Base-by-base conservation (phyloP, 768 basidiomycete genomes). In the Boletus pseudo-olivaceus region DNA sequence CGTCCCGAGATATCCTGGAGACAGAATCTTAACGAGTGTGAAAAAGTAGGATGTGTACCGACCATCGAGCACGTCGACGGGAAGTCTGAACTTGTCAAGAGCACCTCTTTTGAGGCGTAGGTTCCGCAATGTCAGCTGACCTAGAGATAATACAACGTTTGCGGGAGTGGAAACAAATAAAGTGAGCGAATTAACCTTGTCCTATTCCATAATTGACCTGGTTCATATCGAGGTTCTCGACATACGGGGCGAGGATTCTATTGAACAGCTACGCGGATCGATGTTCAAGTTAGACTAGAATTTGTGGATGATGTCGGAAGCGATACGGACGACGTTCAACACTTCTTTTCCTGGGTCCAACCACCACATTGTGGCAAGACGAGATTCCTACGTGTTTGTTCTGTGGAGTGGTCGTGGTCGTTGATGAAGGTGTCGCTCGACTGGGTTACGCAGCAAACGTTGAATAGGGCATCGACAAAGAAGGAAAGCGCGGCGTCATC, bases 21-120 rank as follows among this genome's bases (percentile, higher is more conserved):
- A 43, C 1, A 59, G 29, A 53, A n/a, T 17, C 0, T 55, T 5
- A 52, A 12, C 15, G 15, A 20, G 19, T 11, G 17, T 26, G 37
- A 20, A 9, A 40, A 7, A 51, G 11, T 0, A 27, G 14, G 5
- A 2, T 37, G 15, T 23, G 15, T 23, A 20, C 49, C 55, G 42
- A 89, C 94, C 97, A 78, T 98, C 93, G 11, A 90, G 75, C 11
- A 99, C 93, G 76, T 98, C 95, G 1, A 99, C 85, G 0, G 97
- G 97, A 20, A 99, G 77, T 53, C 93, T 82, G 70, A 98, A 97
- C 69, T 96, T 93, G 72, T 98, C 97, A 46, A 99, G 76, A 0
- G 90, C 93, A 41, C 90, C 89, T 72, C 87, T 93, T 76, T 96
- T 98, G 60, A 99, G 79, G 49, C 86, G 87, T 46, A 99, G 72